Percentiles rank a stretch among this genome's conserved stretches.
Conservation (phyloP, 306 rosid species). For the Delonix regia region DNA sequence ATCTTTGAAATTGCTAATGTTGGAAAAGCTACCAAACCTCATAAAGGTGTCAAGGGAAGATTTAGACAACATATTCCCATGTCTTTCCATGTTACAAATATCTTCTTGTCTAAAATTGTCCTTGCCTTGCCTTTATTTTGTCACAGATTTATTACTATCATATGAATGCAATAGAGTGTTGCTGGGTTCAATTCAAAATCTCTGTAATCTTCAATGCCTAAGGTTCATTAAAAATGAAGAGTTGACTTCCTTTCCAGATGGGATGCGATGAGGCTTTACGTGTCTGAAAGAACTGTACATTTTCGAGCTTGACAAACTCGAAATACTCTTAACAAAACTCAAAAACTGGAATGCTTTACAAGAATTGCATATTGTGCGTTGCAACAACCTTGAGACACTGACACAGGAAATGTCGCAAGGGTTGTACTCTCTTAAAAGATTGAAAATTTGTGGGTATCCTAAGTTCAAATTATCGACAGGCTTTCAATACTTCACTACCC, state of each 20-base stretch:
- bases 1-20: not conserved
- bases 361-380: not conserved
- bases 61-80: not conserved
- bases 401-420: not conserved
- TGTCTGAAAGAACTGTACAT: constrained; percentile 9
- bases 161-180: not conserved
- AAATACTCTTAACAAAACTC: not conserved
- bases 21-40: not conserved
- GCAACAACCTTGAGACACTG: not conserved
- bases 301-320: not conserved
- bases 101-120: not conserved
- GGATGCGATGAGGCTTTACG: constrained; percentile 28
- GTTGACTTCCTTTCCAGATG: not conserved
- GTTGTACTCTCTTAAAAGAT: not conserved
- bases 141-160: not conserved
- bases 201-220: constrained; percentile 5
- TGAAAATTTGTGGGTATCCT: fast-evolving
- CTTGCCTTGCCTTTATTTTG: not conserved
- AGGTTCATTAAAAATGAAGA: not conserved
- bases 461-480: not conserved
- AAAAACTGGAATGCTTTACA: not conserved
- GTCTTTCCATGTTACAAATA: not conserved
- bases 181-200: not conserved
- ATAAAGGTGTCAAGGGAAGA: not conserved
- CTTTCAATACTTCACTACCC: constrained; percentile 13